Percentiles rank a stretch among this genome's conserved stretches.
These are phyloP conservation scores for Aristolochia contorta DNA, from an alignment of 164 flowering plant species.

Conservation along the genomic window DNA sequence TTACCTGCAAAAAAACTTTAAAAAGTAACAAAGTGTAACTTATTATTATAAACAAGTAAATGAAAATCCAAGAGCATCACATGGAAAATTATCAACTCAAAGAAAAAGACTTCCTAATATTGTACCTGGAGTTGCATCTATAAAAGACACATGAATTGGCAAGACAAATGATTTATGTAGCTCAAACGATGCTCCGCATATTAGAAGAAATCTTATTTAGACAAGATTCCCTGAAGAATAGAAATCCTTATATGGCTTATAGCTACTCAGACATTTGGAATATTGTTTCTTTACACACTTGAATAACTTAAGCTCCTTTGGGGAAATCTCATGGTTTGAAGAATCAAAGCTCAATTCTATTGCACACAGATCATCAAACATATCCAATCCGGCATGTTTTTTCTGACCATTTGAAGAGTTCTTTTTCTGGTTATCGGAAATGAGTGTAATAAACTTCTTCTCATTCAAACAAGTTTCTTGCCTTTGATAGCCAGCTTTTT, in stretches of 20 bases:
- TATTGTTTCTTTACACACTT: conserved; percentile 35
- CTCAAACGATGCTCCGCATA: too few species aligned
- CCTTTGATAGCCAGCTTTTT: too few species aligned
- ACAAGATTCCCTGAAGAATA: conserved; percentile 3
- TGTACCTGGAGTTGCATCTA: too few species aligned
- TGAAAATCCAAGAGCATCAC: too few species aligned
- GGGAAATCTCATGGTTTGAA: conserved; percentile 13
- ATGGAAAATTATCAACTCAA: too few species aligned
- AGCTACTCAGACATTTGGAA: conserved; percentile 35
- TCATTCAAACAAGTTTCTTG: conserved; percentile 8
- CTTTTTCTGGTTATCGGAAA: conserved; percentile 20
- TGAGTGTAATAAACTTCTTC: conserved; percentile 18
- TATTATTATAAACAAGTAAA: too few species aligned
- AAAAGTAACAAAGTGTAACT: too few species aligned
- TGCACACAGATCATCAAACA: conserved; percentile 59
- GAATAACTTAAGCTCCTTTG: conserved; percentile 25
- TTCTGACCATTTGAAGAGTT: conserved; percentile 3
- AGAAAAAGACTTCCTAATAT: too few species aligned
- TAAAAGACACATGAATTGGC: too few species aligned
- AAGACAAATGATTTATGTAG: too few species aligned
- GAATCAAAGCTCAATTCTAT: conserved; percentile 42
- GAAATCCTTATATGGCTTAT: conserved; percentile 16
- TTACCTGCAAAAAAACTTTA: too few species aligned
- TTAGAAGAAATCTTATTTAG: too few species aligned
- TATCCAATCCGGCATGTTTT: conserved; percentile 22